Evolutionary conservation across 306 rosid genomes (phyloP).

Genomic region (Pterocarpus macrocarpus): DNA sequence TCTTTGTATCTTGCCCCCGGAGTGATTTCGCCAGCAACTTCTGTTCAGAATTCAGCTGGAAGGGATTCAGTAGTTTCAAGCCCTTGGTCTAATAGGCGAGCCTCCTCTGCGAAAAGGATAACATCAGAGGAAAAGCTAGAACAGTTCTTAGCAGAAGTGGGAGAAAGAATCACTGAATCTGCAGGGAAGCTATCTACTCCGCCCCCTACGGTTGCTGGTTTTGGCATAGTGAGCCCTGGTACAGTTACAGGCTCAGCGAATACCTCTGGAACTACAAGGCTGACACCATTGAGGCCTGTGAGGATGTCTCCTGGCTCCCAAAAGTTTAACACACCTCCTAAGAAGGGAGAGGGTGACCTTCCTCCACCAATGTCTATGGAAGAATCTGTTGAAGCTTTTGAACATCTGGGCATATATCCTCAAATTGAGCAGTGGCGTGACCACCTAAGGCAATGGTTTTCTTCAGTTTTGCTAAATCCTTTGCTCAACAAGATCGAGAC

Average conservation of each 20-base stretch:
- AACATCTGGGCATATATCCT: conserved; percentile 84
- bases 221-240: conserved; percentile 75
- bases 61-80: conserved; percentile 62
- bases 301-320: conserved; percentile 98
- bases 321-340: conserved; percentile 90
- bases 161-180: conserved; percentile 80
- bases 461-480: conserved; percentile 80
- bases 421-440: conserved; percentile 97
- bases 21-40: conserved; percentile 61
- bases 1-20: conserved; percentile 79
- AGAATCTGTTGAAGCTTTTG: conserved; percentile 82
- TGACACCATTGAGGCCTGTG: conserved; percentile 91
- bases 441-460: conserved; percentile 90
- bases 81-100: conserved; percentile 86
- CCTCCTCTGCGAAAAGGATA: conserved; percentile 70
- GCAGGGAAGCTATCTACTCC: conserved; percentile 90
- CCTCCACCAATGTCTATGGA: conserved; percentile 97
- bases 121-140: conserved; percentile 89
- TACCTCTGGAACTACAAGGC: conserved; percentile 85
- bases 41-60: conserved; percentile 63
- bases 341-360: conserved; percentile 87
- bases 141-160: conserved; percentile 80
- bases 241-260: conserved; percentile 71
- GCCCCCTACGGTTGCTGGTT: conserved; percentile 79
- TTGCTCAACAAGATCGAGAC: conserved; percentile 80